phyloP scores from a whole-genome alignment of 73 alveolate genomes.

The Uronychia setigera region DNA sequence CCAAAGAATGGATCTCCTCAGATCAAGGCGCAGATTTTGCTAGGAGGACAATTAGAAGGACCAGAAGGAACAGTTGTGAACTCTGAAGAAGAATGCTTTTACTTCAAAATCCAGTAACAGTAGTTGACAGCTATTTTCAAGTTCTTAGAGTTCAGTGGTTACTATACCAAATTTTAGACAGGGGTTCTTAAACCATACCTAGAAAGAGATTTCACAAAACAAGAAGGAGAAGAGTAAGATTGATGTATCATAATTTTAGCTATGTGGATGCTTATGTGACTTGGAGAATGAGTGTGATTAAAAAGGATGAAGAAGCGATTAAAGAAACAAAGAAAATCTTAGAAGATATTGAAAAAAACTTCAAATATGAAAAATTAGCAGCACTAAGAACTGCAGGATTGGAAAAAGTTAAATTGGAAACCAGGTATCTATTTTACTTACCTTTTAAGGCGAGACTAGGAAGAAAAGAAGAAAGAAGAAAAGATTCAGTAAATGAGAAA shows the following conservation, averaged over 20 bases:
- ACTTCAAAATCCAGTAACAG: conserved; percentile 21
- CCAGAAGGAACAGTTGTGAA: conserved; percentile 20
- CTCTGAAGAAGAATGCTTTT: conserved; percentile 8
- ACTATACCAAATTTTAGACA: conserved; percentile 34
- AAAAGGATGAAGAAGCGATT: conserved; percentile 1
- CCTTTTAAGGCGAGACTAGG: neutral
- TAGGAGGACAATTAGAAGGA: conserved; percentile 38
- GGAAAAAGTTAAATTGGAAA: conserved; percentile 27
- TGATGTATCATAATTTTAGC: neutral
- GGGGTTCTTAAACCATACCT: conserved; percentile 25
- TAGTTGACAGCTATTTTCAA: conserved; percentile 41
- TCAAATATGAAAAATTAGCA: conserved; percentile 15
- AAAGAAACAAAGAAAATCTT: neutral
- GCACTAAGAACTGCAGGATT: conserved; percentile 27
- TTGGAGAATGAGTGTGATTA: conserved; percentile 13
- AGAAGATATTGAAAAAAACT: conserved; percentile 11
- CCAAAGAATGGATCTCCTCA: conserved; percentile 23
- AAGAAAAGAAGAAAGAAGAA: conserved; percentile 12
- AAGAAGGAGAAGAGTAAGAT: conserved; percentile 44
- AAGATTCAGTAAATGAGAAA: conserved; percentile 31
- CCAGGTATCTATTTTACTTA: neutral
- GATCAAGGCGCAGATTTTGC: conserved; percentile 3
- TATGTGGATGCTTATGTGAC: conserved; percentile 8
- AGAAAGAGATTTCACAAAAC: conserved; percentile 18
- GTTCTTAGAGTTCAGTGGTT: conserved; percentile 43